phyloP scores from a whole-genome alignment of 2,329 filamentous ascomycete genomes.

The Didymella exigua region DNA sequence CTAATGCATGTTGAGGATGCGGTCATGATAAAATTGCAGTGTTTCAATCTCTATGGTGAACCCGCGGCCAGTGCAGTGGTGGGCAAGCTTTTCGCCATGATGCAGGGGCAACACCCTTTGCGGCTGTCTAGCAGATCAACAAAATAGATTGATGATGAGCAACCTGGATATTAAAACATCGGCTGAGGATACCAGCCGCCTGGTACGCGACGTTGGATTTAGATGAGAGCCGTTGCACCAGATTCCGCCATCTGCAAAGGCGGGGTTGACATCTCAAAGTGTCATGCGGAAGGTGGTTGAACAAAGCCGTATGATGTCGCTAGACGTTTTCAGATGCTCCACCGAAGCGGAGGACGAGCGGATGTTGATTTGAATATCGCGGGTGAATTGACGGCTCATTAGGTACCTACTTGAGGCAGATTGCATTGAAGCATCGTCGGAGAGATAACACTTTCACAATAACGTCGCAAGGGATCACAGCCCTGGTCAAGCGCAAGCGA shows the following conservation, averaged over 20 bases:
- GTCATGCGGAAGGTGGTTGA: constrained; percentile 8
- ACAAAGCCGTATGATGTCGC: constrained; percentile 9
- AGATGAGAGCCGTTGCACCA: constrained; percentile 28
- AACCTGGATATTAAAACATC: constrained; percentile 4
- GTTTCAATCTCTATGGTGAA: background rate
- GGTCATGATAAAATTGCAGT: background rate
- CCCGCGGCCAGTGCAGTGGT: background rate
- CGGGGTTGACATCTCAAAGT: constrained; percentile 15
- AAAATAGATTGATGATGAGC: constrained; percentile 14
- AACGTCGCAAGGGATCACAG: constrained; percentile 1
- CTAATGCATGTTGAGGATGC: background rate
- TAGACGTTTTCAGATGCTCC: constrained; percentile 11
- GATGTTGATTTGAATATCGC: background rate
- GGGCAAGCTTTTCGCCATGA: constrained; percentile 10
- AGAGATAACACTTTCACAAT: background rate
- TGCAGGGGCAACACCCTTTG: constrained; percentile 12
- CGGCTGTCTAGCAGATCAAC: constrained; percentile 15
- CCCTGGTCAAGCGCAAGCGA: constrained; percentile 13
- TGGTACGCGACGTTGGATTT: constrained; percentile 25
- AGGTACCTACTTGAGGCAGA: constrained; percentile 4
- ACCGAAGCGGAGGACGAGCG: constrained; percentile 14
- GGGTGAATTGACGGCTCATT: constrained; percentile 6
- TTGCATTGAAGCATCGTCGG: constrained; percentile 1
- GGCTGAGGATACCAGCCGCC: constrained; percentile 29
- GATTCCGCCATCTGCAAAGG: constrained; percentile 22